These are phyloP conservation scores for Priceomyces carsonii DNA, from an alignment of 805 yeast species.

Conservation along the genomic window DNA sequence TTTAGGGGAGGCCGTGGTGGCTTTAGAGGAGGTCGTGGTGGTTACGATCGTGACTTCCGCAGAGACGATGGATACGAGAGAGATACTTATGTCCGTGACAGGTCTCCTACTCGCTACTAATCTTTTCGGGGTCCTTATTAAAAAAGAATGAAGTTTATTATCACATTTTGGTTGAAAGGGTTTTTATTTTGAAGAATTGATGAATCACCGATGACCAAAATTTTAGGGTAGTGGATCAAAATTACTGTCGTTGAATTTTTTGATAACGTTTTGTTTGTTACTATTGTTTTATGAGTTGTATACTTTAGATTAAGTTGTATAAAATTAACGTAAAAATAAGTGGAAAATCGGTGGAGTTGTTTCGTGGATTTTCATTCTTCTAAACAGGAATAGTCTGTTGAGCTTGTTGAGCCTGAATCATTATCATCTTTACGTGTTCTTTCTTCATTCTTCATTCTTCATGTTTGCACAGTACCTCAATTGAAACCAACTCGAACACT, in stretches of 20 bases:
- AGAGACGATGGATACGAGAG: constrained; percentile 53
- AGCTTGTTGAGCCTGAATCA: background rate
- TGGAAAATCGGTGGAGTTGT: constrained; percentile 10
- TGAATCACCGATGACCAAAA: too few relatives aligned
- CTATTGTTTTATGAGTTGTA: constrained; percentile 10
- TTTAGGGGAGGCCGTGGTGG: constrained; percentile 33
- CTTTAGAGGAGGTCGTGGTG: constrained; percentile 32
- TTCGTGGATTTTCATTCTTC: constrained; percentile 9
- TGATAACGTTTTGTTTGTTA: constrained; percentile 5
- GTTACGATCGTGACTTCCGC: constrained; percentile 39
- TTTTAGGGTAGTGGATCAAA: constrained; percentile 1
- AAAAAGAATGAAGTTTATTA: too few relatives aligned
- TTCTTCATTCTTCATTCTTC: background rate
- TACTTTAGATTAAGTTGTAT: constrained; percentile 11
- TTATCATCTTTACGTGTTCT: background rate
- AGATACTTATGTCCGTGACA: constrained; percentile 48
- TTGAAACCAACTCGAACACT: too few relatives aligned
- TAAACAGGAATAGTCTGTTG: constrained; percentile 1
- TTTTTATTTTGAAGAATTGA: too few relatives aligned
- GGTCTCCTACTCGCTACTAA: constrained; percentile 76
- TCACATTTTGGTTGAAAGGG: too few relatives aligned
- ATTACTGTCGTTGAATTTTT: constrained; percentile 1
- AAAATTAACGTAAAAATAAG: constrained; percentile 7
- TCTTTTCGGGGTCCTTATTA: background rate
- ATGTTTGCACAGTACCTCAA: too few relatives aligned